Evolutionary conservation across 345 rosid species (phyloP).

Genomic region (Erysimum cheiranthoides): DNA sequence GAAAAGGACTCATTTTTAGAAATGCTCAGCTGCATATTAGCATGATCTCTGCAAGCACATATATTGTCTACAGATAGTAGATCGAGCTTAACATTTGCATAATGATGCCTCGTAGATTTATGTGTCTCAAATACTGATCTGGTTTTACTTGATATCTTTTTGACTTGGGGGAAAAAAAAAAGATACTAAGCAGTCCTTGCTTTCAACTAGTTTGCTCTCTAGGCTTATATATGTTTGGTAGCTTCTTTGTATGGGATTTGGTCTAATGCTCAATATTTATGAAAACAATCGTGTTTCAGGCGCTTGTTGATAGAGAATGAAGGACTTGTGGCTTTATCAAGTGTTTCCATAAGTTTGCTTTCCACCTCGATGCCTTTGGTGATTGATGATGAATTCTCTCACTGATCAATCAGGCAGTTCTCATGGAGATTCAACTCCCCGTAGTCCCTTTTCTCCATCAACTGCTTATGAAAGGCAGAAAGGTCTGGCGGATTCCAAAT

Average conservation of each 20-base stretch:
- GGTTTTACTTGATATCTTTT: neutral
- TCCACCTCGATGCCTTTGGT: constrained; percentile 14
- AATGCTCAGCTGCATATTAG: constrained; percentile 16
- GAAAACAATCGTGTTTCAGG: constrained; percentile 30
- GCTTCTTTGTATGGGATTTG: neutral
- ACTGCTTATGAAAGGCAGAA: constrained; percentile 57
- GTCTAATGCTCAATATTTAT: constrained; percentile 16
- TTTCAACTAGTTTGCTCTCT: neutral
- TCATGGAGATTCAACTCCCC: constrained; percentile 41
- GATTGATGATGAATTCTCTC: constrained; percentile 45
- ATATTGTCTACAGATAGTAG: neutral
- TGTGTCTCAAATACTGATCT: neutral
- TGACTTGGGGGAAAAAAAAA: neutral
- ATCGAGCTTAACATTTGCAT: constrained; percentile 3
- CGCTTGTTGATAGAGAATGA: constrained; percentile 43
- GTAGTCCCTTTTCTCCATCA: constrained; percentile 45
- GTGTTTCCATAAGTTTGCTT: constrained; percentile 44
- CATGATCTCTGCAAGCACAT: neutral
- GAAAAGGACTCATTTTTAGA: constrained; percentile 6
- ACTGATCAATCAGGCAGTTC: constrained; percentile 47
- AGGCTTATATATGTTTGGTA: neutral
- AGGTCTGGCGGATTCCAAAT: constrained; percentile 51
- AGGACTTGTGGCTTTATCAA: constrained; percentile 38
- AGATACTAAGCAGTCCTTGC: neutral
- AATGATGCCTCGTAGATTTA: neutral